A percentile compares a stretch with the other conserved stretches of the same genome.
Conservation (phyloP, 331 rosid species). For the Saraca asoca region DNA sequence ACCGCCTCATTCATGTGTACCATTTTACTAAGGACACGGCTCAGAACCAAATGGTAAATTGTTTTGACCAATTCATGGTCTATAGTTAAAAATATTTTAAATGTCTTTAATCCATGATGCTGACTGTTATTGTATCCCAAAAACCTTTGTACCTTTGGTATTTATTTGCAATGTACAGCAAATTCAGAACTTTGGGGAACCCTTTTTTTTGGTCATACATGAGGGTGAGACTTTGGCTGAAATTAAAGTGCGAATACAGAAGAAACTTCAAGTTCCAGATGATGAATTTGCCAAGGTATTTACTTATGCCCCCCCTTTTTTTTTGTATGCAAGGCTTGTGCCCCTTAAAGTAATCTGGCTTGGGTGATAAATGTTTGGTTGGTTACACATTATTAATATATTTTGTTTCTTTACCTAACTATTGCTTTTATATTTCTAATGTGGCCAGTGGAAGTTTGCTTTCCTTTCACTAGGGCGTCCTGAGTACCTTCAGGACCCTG, state of each 20-base stretch:
- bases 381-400: neutral
- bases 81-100: conserved; percentile 8
- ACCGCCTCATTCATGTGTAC: conserved; percentile 81
- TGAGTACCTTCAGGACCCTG: conserved; percentile 82
- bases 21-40: conserved; percentile 83
- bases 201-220: conserved; percentile 84
- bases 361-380: conserved; percentile 14
- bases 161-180: conserved; percentile 52
- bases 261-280: conserved; percentile 75
- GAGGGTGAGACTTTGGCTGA: conserved; percentile 81
- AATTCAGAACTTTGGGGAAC: conserved; percentile 91
- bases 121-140: neutral
- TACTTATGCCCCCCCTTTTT: conserved; percentile 7
- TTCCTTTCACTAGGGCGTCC: conserved; percentile 88
- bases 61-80: conserved; percentile 24
- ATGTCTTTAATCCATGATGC: conserved; percentile 11
- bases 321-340: neutral
- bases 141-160: conserved; percentile 6
- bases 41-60: conserved; percentile 72
- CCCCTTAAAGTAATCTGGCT: conserved; percentile 15
- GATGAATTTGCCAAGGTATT: conserved; percentile 85
- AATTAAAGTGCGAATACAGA: conserved; percentile 67
- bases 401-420: neutral
- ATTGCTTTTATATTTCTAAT: neutral
- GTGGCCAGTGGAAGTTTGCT: conserved; percentile 89